phyloP scores from a whole-genome alignment of 371 early-diverging fungal genomes.

The Mucor mucedo region DNA sequence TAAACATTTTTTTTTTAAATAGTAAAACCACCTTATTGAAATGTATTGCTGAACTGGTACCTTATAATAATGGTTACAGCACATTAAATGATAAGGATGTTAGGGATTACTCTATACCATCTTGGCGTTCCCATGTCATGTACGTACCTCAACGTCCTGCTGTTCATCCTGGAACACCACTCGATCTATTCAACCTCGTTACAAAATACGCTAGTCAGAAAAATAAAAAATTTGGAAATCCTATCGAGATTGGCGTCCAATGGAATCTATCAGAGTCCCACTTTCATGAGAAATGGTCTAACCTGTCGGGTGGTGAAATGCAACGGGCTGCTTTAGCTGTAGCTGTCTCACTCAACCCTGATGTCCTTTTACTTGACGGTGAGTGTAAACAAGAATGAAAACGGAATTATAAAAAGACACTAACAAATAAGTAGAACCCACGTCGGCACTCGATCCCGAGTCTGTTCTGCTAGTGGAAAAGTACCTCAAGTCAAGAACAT shows the following conservation, averaged over 20 bases:
- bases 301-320: constrained; percentile 88
- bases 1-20: constrained; percentile 1
- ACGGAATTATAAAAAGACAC: no score
- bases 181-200: constrained; percentile 69
- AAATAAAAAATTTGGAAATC: constrained; percentile 54
- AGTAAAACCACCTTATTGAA: constrained; percentile 88
- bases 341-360: constrained; percentile 81
- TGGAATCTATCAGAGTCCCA: constrained; percentile 72
- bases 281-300: constrained; percentile 79
- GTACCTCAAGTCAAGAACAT: constrained; percentile 63
- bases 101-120: constrained; percentile 66
- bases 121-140: constrained; percentile 80
- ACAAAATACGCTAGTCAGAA: constrained; percentile 63
- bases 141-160: constrained; percentile 90
- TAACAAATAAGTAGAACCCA: constrained; percentile 68
- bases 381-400: not conserved
- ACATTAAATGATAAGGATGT: constrained; percentile 65
- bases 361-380: constrained; percentile 85
- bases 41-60: constrained; percentile 78
- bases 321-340: constrained; percentile 85
- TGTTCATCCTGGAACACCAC: constrained; percentile 74
- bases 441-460: constrained; percentile 83
- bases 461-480: constrained; percentile 76
- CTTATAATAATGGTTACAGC: constrained; percentile 66
- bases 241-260: constrained; percentile 64